Evolutionary conservation across 2,329 filamentous ascomycete genomes (phyloP).

Genomic region (Aspergillus pseudoterreus): DNA sequence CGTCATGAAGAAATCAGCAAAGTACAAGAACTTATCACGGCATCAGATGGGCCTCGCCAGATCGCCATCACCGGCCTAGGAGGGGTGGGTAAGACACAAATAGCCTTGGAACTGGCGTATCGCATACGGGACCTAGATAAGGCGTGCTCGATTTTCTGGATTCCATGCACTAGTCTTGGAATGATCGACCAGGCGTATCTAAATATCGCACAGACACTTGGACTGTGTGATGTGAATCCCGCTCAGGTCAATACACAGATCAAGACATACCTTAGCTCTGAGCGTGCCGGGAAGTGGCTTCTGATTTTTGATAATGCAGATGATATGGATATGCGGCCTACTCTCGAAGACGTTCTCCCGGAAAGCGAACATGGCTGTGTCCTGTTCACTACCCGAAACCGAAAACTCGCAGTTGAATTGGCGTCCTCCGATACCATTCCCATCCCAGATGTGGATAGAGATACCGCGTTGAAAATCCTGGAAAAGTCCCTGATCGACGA

Average conservation of each 20-base stretch:
- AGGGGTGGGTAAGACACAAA: conserved; percentile 1
- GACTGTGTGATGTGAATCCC: conserved; percentile 3
- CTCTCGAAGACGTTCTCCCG: conserved; percentile 1
- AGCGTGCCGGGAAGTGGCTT: conserved; percentile 16
- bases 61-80: conserved; percentile 10
- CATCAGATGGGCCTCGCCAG: not conserved
- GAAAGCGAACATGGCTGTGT: conserved; percentile 17
- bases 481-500: not conserved
- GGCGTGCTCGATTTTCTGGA: conserved; percentile 23
- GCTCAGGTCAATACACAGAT: conserved; percentile 1
- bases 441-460: conserved; percentile 12
- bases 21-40: not conserved
- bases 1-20: not conserved
- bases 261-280: conserved; percentile 10
- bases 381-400: conserved; percentile 25
- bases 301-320: conserved; percentile 24
- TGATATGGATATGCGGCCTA: conserved; percentile 14
- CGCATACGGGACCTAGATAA: conserved; percentile 11
- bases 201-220: conserved; percentile 7
- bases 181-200: conserved; percentile 13
- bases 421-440: conserved; percentile 12
- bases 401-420: conserved; percentile 14
- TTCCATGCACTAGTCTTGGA: conserved; percentile 20
- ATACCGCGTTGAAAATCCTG: conserved; percentile 10
- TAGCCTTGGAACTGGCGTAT: conserved; percentile 24